Evolutionary conservation across 371 early-diverging fungal genomes (phyloP).

Genomic region (Mycotypha africana): DNA sequence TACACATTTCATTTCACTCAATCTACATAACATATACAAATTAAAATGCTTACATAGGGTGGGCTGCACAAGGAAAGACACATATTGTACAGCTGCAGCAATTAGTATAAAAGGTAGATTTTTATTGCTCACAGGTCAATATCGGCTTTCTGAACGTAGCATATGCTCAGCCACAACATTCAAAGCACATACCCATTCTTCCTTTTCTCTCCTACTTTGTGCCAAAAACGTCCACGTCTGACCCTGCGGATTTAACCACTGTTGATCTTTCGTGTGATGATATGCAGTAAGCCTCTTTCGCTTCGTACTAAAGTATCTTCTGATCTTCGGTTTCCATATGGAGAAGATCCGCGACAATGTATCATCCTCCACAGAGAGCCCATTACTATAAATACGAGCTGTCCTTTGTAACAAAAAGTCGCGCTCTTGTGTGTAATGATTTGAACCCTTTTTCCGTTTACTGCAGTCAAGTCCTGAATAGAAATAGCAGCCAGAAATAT

Average conservation of each 20-base stretch:
- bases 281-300: conserved; percentile 25
- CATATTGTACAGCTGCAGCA: too few relatives aligned
- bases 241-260: conserved; percentile 21
- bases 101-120: not conserved
- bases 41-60: too few relatives aligned
- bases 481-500: conserved; percentile 47
- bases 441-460: conserved; percentile 14
- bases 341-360: conserved; percentile 50
- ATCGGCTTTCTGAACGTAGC: conserved; percentile 10
- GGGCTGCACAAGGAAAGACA: too few relatives aligned
- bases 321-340: conserved; percentile 46
- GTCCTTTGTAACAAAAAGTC: conserved; percentile 21
- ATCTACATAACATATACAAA: too few relatives aligned
- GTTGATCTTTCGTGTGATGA: conserved; percentile 11
- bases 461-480: conserved; percentile 44
- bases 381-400: conserved; percentile 43
- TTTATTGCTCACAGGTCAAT: not conserved
- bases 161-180: conserved; percentile 33
- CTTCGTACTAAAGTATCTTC: conserved; percentile 30
- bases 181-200: conserved; percentile 46
- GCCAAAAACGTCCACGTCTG: conserved; percentile 29
- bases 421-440: conserved; percentile 11
- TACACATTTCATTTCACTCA: too few relatives aligned
- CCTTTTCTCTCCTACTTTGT: conserved; percentile 31
- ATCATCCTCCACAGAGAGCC: conserved; percentile 42